phyloP scores from a whole-genome alignment of 23 red algal species.

The Agarophyton chilense region DNA sequence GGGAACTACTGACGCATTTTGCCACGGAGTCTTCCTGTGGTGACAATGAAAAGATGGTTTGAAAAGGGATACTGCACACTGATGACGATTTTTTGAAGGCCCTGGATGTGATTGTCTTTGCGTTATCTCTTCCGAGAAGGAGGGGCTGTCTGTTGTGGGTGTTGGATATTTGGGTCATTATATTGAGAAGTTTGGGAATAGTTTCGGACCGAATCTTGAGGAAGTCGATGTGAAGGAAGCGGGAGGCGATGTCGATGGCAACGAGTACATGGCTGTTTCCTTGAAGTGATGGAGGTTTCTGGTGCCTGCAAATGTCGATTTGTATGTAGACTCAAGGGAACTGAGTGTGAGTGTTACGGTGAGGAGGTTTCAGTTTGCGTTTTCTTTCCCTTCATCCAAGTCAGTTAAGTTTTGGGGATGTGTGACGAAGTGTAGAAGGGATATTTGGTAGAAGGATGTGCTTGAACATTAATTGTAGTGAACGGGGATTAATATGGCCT shows the following conservation, averaged over 20 bases:
- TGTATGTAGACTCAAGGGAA: neutral
- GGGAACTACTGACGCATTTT: neutral
- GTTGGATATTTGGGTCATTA: neutral
- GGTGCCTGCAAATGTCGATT: neutral
- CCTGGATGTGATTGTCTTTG: neutral
- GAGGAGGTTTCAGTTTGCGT: neutral
- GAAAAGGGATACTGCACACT: neutral
- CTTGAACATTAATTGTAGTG: neutral
- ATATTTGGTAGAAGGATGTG: neutral
- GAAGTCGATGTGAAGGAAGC: neutral
- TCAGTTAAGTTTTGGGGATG: neutral
- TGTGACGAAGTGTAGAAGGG: neutral
- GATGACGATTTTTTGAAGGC: neutral
- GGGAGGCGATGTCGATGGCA: neutral
- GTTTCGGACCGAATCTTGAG: neutral
- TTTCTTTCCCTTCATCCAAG: slow-evolving; percentile 1
- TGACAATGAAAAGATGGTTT: neutral
- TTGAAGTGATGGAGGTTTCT: neutral
- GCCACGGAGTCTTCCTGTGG: slow-evolving; percentile 4
- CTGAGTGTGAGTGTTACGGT: neutral
- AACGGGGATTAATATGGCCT: neutral
- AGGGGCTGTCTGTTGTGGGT: neutral
- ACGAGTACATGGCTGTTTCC: neutral
- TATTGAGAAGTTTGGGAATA: neutral
- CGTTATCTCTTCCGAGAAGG: neutral